These are phyloP conservation scores for Hura crepitans DNA, from an alignment of 441 rosid genomes.

Conservation along the genomic window DNA sequence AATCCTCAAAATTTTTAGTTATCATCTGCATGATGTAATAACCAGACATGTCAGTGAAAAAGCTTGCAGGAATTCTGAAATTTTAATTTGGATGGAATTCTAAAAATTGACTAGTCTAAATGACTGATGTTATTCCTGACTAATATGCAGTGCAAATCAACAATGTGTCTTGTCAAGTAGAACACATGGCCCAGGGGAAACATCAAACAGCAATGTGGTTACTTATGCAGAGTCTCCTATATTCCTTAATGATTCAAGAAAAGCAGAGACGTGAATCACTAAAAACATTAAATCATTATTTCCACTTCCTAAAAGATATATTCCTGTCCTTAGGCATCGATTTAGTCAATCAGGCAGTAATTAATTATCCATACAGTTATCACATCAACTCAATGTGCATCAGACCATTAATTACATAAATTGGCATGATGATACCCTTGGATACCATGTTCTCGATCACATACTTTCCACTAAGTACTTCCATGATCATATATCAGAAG, in stretches of 20 bases:
- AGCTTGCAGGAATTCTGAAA: background rate
- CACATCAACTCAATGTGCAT: background rate
- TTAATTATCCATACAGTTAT: background rate
- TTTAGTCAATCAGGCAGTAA: background rate
- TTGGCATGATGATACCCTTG: too few relatives aligned
- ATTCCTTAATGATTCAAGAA: too few relatives aligned
- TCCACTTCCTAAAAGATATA: background rate
- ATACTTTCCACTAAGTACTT: too few relatives aligned
- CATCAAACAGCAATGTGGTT: too few relatives aligned
- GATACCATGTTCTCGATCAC: too few relatives aligned
- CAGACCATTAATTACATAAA: background rate
- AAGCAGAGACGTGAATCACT: too few relatives aligned
- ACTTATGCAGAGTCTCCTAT: too few relatives aligned
- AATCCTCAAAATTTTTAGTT: slow-evolving; percentile 97
- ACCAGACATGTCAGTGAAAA: slow-evolving; percentile 18
- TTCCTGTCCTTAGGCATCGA: background rate
- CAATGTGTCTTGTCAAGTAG: too few relatives aligned
- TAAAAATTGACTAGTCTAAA: slow-evolving; percentile 9
- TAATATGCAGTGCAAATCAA: background rate
- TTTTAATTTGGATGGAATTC: background rate
- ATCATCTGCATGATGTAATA: slow-evolving; percentile 66
- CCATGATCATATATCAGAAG: too few relatives aligned
- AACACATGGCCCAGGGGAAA: too few relatives aligned
- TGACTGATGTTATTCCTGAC: background rate
- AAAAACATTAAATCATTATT: too few relatives aligned